Conservation (phyloP, 2,329 filamentous ascomycete genomes). For the Paecilomyces variotii region DNA sequence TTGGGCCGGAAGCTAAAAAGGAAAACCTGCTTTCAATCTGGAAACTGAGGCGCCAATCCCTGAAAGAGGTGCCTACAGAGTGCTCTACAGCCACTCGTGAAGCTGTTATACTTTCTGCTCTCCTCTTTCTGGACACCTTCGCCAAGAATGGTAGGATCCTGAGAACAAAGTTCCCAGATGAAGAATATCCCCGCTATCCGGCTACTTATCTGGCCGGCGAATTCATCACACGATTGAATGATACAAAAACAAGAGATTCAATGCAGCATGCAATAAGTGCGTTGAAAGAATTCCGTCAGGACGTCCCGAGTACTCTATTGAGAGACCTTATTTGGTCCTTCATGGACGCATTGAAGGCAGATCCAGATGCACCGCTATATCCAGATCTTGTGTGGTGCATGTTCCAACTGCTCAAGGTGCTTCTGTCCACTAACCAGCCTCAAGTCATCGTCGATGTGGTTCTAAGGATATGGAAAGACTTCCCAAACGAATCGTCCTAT, state of each 20-base stretch:
- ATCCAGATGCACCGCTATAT: not conserved
- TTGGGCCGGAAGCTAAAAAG: not conserved
- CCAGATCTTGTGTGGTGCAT: constrained; percentile 1
- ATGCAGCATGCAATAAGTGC: not conserved
- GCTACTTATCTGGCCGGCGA: constrained; percentile 7
- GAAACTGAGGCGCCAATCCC: not conserved
- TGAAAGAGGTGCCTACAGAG: not conserved
- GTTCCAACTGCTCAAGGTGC: constrained; percentile 6
- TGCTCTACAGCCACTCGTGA: constrained; percentile 4
- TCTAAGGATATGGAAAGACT: constrained; percentile 4
- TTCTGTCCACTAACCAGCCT: constrained; percentile 9
- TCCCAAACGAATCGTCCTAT: constrained; percentile 11
- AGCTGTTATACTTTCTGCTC: constrained; percentile 8
- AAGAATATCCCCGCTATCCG: constrained; percentile 7
- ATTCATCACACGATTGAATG: constrained; percentile 3
- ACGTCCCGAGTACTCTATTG: constrained; percentile 6
- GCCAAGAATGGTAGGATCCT: not conserved
- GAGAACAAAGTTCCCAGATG: constrained; percentile 1
- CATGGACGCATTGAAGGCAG: constrained; percentile 1
- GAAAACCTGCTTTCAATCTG: not conserved
- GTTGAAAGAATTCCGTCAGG: not conserved
- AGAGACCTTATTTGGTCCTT: constrained; percentile 4
- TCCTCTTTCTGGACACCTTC: constrained; percentile 10
- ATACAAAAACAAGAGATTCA: not conserved
- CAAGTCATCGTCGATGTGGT: constrained; percentile 7